These are phyloP conservation scores for Rosa lucieae DNA, from an alignment of 306 rosid genomes.

Conservation along the genomic window DNA sequence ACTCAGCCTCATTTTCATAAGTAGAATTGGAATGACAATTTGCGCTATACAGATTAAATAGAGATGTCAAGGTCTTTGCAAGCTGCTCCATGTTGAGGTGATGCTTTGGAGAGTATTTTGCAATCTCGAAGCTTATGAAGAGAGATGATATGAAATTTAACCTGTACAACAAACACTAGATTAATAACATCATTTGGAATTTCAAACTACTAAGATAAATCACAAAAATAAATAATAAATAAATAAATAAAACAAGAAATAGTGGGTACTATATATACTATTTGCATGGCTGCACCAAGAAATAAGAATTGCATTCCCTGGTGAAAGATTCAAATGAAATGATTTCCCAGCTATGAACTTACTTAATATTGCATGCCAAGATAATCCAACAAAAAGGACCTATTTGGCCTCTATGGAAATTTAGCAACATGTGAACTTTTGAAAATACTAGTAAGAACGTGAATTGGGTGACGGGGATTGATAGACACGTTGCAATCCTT, in stretches of 20 bases:
- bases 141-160: constrained; percentile 74
- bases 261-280: neutral
- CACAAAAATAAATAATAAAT: neutral
- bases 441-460: no score
- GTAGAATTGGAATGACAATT: constrained; percentile 43
- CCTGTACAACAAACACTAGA: constrained; percentile 46
- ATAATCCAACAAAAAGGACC: neutral
- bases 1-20: constrained; percentile 77
- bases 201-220: constrained; percentile 12
- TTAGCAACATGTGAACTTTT: neutral
- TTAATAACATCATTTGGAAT: neutral
- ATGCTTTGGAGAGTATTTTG: constrained; percentile 65
- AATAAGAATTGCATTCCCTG: neutral
- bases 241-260: neutral
- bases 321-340: neutral
- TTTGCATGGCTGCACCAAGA: neutral
- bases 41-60: constrained; percentile 63
- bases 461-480: no score
- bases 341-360: neutral
- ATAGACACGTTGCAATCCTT: no score
- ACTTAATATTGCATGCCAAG: neutral
- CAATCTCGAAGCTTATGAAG: constrained; percentile 58
- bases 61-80: constrained; percentile 68
- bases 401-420: neutral
- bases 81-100: constrained; percentile 93